These are phyloP conservation scores for Plasmodium blacklocki DNA, from an alignment of 169 alveolate genomes.

Conservation along the genomic window DNA sequence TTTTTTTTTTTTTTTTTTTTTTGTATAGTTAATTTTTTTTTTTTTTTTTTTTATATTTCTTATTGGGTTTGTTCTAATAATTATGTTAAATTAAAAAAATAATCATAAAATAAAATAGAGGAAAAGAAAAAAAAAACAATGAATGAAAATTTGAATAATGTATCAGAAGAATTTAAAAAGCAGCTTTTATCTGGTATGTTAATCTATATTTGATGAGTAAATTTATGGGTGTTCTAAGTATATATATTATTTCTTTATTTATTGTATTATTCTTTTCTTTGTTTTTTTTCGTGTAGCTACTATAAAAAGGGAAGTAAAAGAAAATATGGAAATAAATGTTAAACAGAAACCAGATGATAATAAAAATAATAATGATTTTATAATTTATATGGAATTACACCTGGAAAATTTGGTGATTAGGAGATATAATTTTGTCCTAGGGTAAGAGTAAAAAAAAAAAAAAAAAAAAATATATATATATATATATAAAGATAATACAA, in stretches of 20 bases:
- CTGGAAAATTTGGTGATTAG: slow-evolving; percentile 39
- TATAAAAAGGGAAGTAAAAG: slow-evolving; percentile 53
- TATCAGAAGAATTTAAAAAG: slow-evolving; percentile 24
- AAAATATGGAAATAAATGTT: slow-evolving; percentile 27
- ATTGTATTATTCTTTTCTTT: background rate
- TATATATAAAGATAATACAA: background rate
- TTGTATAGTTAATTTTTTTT: too few relatives aligned
- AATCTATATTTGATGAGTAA: background rate
- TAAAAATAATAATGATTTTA: slow-evolving; percentile 47
- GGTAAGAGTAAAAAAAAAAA: slow-evolving; percentile 20
- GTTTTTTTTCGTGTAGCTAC: slow-evolving; percentile 11
- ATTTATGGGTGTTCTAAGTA: slow-evolving; percentile 1
- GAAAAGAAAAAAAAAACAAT: slow-evolving; percentile 12
- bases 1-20: too few relatives aligned
- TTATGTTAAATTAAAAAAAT: too few relatives aligned
- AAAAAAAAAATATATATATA: background rate
- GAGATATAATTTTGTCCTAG: slow-evolving; percentile 48
- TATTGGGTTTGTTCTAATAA: too few relatives aligned
- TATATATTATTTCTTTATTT: background rate
- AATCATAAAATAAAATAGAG: too few relatives aligned
- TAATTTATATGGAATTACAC: slow-evolving; percentile 36
- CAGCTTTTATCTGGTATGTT: slow-evolving; percentile 44
- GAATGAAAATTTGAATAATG: slow-evolving; percentile 12
- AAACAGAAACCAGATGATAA: background rate
- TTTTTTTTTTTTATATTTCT: slow-evolving; percentile 8